Base-by-base conservation (phyloP, 768 basidiomycete species). In the Kwoniella dejecticola region DNA sequence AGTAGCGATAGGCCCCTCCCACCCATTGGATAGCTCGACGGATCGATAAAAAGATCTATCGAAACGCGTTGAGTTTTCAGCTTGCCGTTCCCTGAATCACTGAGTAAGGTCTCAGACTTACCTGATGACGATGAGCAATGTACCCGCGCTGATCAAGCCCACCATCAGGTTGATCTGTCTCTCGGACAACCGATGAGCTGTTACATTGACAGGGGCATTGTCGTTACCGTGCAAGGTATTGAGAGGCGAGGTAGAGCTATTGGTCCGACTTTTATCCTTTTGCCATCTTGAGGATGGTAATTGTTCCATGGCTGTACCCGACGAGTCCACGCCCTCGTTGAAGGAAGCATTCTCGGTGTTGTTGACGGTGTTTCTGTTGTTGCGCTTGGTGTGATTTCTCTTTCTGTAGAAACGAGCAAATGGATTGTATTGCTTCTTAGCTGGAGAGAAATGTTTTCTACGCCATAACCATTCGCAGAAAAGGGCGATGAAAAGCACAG, bases 111-210 rank as follows among this genome's bases (percentile, higher is more conserved):
- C n/a, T n/a, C 6, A 42, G 7, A 71, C 64, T 41, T 33, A 71
- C 63, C 85, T 81, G 61, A 86, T 83, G 66, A 84, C 81, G 60
- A 87, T 77, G 62, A 81, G 80, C 1, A 83, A 46, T 0, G 80
- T 80, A 2, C 70, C 56, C 40, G 49, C 29, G 5, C 12, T 24
- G 46, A 57, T 47, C 30, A 57, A 40, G 3, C 44, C 21, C 15
- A 11, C 33, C 56, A 57, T 57, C 33, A 57, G n/a, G 17, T 57
- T 47, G 19, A 49, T 23, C 30, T 48, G 33, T n/a, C 40, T 47
- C 21, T 57, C 54, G 6, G 41, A 42, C 19, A 42, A 42, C 6
- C 12, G 12, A 42, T 38, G 8, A 38, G 17, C 8, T 17, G 36
- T 8, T 38, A 17, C 8, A 38, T 8, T 17, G 8, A 8, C 36